Evolutionary conservation across 139 green algal genomes (phyloP).

Genomic region (Pleodorina starrii): DNA sequence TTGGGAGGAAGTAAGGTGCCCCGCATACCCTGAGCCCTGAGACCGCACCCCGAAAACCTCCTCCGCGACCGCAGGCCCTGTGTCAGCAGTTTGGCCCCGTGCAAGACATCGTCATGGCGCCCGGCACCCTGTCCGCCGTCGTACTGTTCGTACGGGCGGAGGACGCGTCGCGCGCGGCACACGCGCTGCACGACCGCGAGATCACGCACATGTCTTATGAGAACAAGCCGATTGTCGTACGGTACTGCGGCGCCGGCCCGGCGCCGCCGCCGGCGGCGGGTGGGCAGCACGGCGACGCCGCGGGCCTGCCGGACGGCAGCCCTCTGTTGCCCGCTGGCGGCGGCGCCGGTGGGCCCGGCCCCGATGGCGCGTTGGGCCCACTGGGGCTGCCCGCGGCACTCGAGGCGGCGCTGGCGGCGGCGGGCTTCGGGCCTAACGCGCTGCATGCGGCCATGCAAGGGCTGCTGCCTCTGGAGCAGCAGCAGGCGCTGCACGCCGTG

Average conservation of each 20-base stretch:
- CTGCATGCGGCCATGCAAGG: slow-evolving; percentile 37
- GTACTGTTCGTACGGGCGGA: slow-evolving; percentile 77
- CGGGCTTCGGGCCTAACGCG: slow-evolving; percentile 28
- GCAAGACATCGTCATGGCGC: slow-evolving; percentile 85
- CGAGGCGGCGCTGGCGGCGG: slow-evolving; percentile 5
- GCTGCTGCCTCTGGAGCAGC: slow-evolving; percentile 62
- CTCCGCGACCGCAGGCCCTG: too few relatives aligned
- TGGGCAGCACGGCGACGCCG: not conserved
- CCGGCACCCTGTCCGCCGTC: slow-evolving; percentile 84
- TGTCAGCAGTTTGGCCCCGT: slow-evolving; percentile 79
- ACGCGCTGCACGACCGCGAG: slow-evolving; percentile 56
- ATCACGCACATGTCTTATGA: slow-evolving; percentile 52
- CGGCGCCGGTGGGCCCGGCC: not conserved
- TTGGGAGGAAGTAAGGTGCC: too few relatives aligned
- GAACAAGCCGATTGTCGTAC: slow-evolving; percentile 16
- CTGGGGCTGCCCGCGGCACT: not conserved
- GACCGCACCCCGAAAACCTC: too few relatives aligned
- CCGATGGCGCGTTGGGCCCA: not conserved
- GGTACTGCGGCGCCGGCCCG: not conserved
- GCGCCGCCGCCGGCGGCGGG: not conserved
- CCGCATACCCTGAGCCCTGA: too few relatives aligned
- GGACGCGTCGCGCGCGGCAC: slow-evolving; percentile 69
- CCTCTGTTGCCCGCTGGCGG: not conserved
- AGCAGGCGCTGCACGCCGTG: slow-evolving; percentile 65
- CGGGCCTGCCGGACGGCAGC: not conserved